Evolutionary conservation across 1,284 basidiomycete species (phyloP).

Genomic region (Boletus calvinii): DNA sequence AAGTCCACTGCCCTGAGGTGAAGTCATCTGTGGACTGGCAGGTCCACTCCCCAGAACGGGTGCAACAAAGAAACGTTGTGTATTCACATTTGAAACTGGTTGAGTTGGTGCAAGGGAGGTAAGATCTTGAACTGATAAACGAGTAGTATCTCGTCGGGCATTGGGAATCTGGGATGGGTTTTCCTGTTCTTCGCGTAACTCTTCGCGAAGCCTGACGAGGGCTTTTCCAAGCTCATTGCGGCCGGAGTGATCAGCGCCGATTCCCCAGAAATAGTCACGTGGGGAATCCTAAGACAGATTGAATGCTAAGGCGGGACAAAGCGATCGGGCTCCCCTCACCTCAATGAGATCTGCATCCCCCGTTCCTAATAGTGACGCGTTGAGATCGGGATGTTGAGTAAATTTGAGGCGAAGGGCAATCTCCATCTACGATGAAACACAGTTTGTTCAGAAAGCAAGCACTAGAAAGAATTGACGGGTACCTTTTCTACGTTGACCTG

Average conservation of each 20-base stretch:
- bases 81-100: slow-evolving; percentile 1
- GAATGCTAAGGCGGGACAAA: background rate
- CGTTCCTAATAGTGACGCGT: slow-evolving; percentile 54
- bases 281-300: slow-evolving; percentile 50
- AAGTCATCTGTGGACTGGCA: slow-evolving; percentile 1
- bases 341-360: slow-evolving; percentile 61
- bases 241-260: slow-evolving; percentile 57
- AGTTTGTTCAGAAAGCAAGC: background rate
- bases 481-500: slow-evolving; percentile 62
- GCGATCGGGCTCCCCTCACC: slow-evolving; percentile 35
- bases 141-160: slow-evolving; percentile 29
- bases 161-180: slow-evolving; percentile 29
- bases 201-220: slow-evolving; percentile 54
- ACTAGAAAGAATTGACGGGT: background rate
- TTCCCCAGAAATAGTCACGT: slow-evolving; percentile 70
- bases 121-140: slow-evolving; percentile 34
- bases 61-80: slow-evolving; percentile 5
- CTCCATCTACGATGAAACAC: slow-evolving; percentile 50
- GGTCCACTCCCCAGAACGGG: slow-evolving; percentile 1
- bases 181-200: slow-evolving; percentile 39
- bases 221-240: slow-evolving; percentile 73
- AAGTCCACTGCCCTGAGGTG: slow-evolving; percentile 23
- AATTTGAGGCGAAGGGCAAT: slow-evolving; percentile 59
- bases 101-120: slow-evolving; percentile 23
- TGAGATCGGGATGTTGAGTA: slow-evolving; percentile 56